Conservation (phyloP, 2,329 filamentous ascomycete species). For the Aureobasidium namibiae region DNA sequence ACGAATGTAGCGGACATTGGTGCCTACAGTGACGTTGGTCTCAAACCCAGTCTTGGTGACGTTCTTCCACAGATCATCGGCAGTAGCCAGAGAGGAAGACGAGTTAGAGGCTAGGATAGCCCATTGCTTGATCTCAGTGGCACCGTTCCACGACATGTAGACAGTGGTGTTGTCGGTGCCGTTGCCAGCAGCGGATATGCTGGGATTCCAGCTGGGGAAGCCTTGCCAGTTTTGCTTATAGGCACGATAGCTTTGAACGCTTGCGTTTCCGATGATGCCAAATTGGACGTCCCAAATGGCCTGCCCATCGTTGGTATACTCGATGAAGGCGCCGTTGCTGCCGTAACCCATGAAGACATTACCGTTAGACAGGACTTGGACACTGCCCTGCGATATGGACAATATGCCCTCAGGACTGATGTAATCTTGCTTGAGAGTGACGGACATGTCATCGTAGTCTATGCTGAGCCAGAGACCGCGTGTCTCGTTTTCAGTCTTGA, state of each 20-base stretch:
- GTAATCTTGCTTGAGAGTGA: slow-evolving; percentile 21
- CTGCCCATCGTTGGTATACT: slow-evolving; percentile 37
- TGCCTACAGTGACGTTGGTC: slow-evolving; percentile 13
- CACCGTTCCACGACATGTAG: slow-evolving; percentile 17
- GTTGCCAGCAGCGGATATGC: slow-evolving; percentile 11
- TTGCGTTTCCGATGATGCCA: slow-evolving; percentile 28
- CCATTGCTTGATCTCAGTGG: slow-evolving; percentile 16
- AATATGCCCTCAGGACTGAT: slow-evolving; percentile 27
- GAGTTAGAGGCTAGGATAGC: slow-evolving; percentile 14
- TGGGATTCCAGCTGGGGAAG: slow-evolving; percentile 9
- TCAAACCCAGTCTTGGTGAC: slow-evolving; percentile 17
- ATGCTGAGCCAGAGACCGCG: slow-evolving; percentile 17
- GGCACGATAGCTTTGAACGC: slow-evolving; percentile 41
- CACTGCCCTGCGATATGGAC: slow-evolving; percentile 42
- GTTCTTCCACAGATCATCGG: slow-evolving; percentile 13
- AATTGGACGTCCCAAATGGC: slow-evolving; percentile 47
- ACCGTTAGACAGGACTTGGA: slow-evolving; percentile 45
- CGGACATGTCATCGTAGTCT: slow-evolving; percentile 23
- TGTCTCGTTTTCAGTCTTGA: slow-evolving; percentile 9
- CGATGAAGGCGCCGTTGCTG: slow-evolving; percentile 29
- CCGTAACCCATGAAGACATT: slow-evolving; percentile 51
- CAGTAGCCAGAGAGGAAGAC: slow-evolving; percentile 5
- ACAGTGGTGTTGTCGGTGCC: slow-evolving; percentile 9
- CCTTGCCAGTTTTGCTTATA: slow-evolving; percentile 31
- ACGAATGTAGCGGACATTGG: slow-evolving; percentile 15